Conservation (phyloP, 495 filamentous ascomycete genomes). For the Elasticomyces elasticus region DNA sequence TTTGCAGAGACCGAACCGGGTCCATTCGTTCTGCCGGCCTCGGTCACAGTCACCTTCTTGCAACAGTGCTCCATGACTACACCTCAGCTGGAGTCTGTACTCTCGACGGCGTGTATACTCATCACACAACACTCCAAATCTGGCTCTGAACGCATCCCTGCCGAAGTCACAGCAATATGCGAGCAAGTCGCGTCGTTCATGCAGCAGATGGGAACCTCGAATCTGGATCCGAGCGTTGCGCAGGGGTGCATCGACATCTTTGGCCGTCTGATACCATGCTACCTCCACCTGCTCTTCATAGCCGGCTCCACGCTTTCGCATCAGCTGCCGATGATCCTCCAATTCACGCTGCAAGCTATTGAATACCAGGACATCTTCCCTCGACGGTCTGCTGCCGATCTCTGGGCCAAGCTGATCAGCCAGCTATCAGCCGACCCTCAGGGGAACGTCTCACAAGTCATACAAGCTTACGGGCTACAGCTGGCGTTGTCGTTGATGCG, state of each 20-base stretch:
- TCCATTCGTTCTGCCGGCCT: conserved; percentile 64
- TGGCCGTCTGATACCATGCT: conserved; percentile 54
- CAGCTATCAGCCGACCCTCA: not conserved
- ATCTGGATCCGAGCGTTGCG: conserved; percentile 65
- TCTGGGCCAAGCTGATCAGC: conserved; percentile 49
- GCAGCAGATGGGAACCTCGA: conserved; percentile 30
- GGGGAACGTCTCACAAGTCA: not conserved
- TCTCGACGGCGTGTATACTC: conserved; percentile 70
- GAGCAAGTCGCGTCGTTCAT: conserved; percentile 58
- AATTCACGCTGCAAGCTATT: conserved; percentile 66
- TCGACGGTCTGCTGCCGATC: conserved; percentile 65
- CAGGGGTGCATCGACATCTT: conserved; percentile 68
- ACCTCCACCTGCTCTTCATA: conserved; percentile 47
- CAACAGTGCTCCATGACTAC: conserved; percentile 50
- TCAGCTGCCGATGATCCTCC: conserved; percentile 34
- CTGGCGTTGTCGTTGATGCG: conserved; percentile 40
- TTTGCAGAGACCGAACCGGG: conserved; percentile 63
- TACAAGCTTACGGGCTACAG: conserved; percentile 10
- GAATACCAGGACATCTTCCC: conserved; percentile 65
- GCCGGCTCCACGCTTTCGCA: conserved; percentile 40
- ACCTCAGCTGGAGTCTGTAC: conserved; percentile 60
- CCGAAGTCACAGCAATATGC: conserved; percentile 46
- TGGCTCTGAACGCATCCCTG: conserved; percentile 35
- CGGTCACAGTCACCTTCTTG: conserved; percentile 62
- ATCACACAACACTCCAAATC: conserved; percentile 52